These are phyloP conservation scores for Picea sitchensis DNA, from an alignment of 75 land plant genomes.

Conservation along the genomic window DNA sequence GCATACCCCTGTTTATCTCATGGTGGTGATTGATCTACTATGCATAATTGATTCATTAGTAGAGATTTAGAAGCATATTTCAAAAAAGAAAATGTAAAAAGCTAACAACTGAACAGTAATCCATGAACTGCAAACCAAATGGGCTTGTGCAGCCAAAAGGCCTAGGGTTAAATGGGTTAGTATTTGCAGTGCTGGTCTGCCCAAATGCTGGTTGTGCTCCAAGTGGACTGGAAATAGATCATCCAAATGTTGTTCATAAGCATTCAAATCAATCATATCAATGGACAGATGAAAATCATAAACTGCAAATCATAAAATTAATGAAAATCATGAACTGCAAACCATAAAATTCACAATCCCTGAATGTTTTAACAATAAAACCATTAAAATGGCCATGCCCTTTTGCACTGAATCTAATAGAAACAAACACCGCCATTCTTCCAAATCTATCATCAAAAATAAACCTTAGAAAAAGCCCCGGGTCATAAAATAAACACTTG, in stretches of 20 bases:
- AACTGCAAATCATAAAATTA: background rate
- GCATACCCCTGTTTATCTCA: too few species aligned
- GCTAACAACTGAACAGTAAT: slow-evolving; percentile 48
- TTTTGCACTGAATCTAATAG: background rate
- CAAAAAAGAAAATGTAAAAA: too few species aligned
- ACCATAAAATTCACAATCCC: background rate
- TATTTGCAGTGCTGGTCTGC: slow-evolving; percentile 40
- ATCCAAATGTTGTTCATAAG: slow-evolving; percentile 63
- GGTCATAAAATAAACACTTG: background rate
- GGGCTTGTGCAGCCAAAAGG: slow-evolving; percentile 70
- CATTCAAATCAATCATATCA: background rate
- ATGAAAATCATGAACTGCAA: background rate
- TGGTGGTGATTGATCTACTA: too few species aligned
- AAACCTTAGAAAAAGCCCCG: too few species aligned
- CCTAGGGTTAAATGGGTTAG: slow-evolving; percentile 73
- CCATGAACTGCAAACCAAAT: slow-evolving; percentile 68
- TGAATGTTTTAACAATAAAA: background rate
- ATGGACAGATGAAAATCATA: background rate
- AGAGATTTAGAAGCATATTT: too few species aligned
- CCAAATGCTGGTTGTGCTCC: slow-evolving; percentile 65
- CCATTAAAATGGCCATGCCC: background rate
- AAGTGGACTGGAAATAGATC: slow-evolving; percentile 64
- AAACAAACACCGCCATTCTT: too few species aligned
- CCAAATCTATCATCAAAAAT: too few species aligned
- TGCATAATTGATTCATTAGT: too few species aligned